Evolutionary conservation across 1,284 basidiomycete genomes (phyloP).

Genomic region (Trichosporon faecale): DNA sequence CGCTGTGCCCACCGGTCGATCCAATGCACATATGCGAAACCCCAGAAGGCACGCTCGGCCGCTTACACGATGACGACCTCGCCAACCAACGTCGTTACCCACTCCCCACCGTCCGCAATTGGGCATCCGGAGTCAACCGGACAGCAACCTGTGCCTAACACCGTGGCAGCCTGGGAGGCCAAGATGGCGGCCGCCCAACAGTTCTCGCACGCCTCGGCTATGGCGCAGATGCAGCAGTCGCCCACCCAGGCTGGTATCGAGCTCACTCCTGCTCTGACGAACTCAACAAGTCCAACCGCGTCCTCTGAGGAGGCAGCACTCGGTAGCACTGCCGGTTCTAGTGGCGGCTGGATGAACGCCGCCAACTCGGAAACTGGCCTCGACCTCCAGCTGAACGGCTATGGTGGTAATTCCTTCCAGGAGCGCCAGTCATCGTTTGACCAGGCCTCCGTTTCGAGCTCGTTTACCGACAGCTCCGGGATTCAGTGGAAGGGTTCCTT

Average conservation of each 20-base stretch:
- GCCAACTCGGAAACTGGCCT: neutral
- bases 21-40: constrained; percentile 78
- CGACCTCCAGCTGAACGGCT: constrained; percentile 19
- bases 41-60: constrained; percentile 44
- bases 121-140: neutral
- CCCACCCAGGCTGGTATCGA: constrained; percentile 18
- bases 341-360: constrained; percentile 11
- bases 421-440: neutral
- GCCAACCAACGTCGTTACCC: neutral
- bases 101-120: constrained; percentile 12
- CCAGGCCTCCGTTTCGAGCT: neutral
- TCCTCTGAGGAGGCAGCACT: constrained; percentile 15
- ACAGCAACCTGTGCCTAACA: neutral
- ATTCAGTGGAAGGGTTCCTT: neutral
- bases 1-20: constrained; percentile 73
- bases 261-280: constrained; percentile 39
- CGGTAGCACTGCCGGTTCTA: neutral
- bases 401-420: neutral
- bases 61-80: constrained; percentile 25
- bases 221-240: constrained; percentile 13
- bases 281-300: constrained; percentile 36
- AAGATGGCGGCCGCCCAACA: neutral
- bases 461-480: neutral
- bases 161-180: neutral
- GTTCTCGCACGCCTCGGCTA: neutral